Evolutionary conservation across 139 green algal genomes (phyloP).

Genomic region (Eudorina sp.): DNA sequence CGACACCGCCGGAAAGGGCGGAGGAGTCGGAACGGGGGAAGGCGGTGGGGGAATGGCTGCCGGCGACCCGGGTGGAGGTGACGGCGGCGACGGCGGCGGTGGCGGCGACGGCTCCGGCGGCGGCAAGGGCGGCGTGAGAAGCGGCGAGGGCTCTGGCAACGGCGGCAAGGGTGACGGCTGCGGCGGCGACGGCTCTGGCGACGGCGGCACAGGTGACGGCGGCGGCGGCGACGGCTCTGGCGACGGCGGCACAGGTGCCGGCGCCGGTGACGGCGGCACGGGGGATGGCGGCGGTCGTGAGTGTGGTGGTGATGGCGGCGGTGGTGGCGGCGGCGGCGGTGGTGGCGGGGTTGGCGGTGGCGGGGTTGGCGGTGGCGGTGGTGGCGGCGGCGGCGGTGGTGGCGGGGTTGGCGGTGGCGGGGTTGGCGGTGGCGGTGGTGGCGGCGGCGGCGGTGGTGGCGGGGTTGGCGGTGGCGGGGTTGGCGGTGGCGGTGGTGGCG

Average conservation of each 20-base stretch:
- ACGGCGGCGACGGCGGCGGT: not conserved
- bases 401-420: not conserved
- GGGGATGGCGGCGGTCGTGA: not conserved
- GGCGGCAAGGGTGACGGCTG: not conserved
- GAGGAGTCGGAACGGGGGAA: not conserved
- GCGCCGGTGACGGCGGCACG: not conserved
- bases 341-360: not conserved
- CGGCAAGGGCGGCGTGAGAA: not conserved
- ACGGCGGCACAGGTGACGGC: not conserved
- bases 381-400: not conserved
- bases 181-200: not conserved
- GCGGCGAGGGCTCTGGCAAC: not conserved
- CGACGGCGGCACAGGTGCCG: not conserved
- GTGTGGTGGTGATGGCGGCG: not conserved
- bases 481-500: not conserved
- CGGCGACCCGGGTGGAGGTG: not conserved
- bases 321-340: not conserved
- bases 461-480: too few relatives aligned
- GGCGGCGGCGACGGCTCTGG: not conserved
- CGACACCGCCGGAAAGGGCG: not conserved
- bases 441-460: not conserved
- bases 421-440: not conserved
- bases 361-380: not conserved
- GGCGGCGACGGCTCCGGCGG: not conserved
- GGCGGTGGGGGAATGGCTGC: not conserved